Base-by-base conservation (phyloP, 169 alveolate genomes). In the Cyclospora cayetanensis region DNA sequence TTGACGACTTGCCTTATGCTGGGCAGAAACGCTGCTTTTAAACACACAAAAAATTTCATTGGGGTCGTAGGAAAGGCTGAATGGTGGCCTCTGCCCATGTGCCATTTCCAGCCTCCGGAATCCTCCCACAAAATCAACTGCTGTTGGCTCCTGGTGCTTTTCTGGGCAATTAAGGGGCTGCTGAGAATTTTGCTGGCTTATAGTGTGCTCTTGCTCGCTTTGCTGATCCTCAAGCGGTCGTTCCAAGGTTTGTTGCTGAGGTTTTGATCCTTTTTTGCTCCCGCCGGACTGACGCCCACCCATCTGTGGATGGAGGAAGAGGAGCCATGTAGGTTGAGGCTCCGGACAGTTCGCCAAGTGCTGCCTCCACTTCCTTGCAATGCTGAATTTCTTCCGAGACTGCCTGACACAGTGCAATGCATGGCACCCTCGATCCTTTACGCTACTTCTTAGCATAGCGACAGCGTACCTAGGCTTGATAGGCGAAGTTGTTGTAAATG, bases 1-100 rank as follows among this genome's bases (percentile, higher is more conserved):
- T n/a, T n/a, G n/a, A n/a, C n/a, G 39, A 3, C 92, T 22, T 87
- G 80, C 92, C 87, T 87, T 87, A 66, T 87, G 92, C 42, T 87
- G 92, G 31, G 92, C 80, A 7, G 92, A 87, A 31, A 70, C 87
- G 66, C 80, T 87, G 79, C 92, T 87, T 39, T 87, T 87, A 63
- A 87, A 66, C 52, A 87, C 87, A 65, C 92, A 87, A 55, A 87
- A 87, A 0, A 87, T 77, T 68, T 87, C 92, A 39, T 42, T 43
- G 25, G 86, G 86, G 86, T 76, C 18, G 66, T 76, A 76, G 29
- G 86, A 76, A 11, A 76, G 66, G 86, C 86, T 39, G 27, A 42
- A 76, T 2, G 86, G 41, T 15, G 86, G 86, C 41, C 86, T 37
- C 15, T 87, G 88, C 52, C 34, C 60, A 77, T 77, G 79, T 1